phyloP scores from a whole-genome alignment of 2,329 filamentous ascomycete genomes.

The Penicillium sp. region DNA sequence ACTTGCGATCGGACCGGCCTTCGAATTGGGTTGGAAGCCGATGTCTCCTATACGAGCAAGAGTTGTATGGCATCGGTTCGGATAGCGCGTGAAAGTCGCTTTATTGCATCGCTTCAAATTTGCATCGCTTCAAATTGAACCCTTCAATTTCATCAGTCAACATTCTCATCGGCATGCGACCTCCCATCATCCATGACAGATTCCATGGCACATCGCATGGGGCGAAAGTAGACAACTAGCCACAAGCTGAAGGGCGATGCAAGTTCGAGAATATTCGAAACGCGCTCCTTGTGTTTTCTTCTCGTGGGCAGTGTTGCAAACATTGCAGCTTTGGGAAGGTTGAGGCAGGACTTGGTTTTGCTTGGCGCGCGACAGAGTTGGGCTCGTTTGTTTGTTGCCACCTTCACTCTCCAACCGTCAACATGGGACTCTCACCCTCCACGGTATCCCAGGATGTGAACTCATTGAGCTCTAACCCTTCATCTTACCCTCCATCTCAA shows the following conservation, averaged over 20 bases:
- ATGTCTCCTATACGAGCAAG: background rate
- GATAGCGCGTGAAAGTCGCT: too few relatives aligned
- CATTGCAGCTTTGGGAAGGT: background rate
- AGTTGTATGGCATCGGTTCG: too few relatives aligned
- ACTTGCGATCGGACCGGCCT: background rate
- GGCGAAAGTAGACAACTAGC: too few relatives aligned
- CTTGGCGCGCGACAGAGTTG: background rate
- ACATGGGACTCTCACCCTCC: constrained; percentile 1
- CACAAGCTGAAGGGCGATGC: too few relatives aligned
- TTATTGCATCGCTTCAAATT: too few relatives aligned
- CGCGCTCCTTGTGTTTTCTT: background rate
- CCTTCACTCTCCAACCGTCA: background rate
- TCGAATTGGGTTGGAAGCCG: background rate
- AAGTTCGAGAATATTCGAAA: too few relatives aligned
- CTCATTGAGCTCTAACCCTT: background rate
- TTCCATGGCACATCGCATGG: too few relatives aligned
- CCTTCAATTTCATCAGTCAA: too few relatives aligned
- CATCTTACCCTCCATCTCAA: background rate
- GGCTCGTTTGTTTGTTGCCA: background rate
- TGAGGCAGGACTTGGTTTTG: background rate
- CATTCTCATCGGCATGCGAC: too few relatives aligned
- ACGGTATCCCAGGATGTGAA: background rate
- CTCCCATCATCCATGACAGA: too few relatives aligned
- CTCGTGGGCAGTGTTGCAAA: background rate
- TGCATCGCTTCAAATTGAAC: too few relatives aligned